Evolutionary conservation across 331 rosid species (phyloP).

Genomic region (Telfairia occidentalis): DNA sequence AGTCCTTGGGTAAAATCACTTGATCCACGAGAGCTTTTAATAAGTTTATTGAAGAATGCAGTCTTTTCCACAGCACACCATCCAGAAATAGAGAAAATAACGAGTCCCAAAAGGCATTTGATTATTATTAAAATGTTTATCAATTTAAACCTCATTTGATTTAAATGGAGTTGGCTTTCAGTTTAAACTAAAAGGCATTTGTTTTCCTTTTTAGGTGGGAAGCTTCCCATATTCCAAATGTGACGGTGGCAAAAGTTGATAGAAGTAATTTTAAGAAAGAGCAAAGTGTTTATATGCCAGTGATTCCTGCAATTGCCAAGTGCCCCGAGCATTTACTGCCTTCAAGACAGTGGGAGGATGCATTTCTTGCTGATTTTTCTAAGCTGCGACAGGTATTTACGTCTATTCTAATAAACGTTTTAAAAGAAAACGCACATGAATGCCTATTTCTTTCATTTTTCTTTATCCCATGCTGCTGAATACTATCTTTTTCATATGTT

Average conservation of each 20-base stretch:
- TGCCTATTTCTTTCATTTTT: neutral
- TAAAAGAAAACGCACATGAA: neutral
- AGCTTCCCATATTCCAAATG: slow-evolving; percentile 69
- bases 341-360: slow-evolving; percentile 69
- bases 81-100: no score
- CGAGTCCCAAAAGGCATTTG: neutral
- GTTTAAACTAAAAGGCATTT: neutral
- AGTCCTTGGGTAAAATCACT: neutral
- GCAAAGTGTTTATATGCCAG: slow-evolving; percentile 82
- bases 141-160: neutral
- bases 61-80: no score
- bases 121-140: neutral
- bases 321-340: slow-evolving; percentile 79
- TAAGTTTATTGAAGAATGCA: no score
- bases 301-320: slow-evolving; percentile 65
- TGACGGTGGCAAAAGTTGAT: slow-evolving; percentile 73
- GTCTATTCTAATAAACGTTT: slow-evolving; percentile 3
- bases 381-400: slow-evolving; percentile 51
- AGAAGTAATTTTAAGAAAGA: slow-evolving; percentile 44
- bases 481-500: neutral
- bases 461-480: neutral
- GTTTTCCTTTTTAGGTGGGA: slow-evolving; percentile 60
- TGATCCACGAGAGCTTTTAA: neutral
- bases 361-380: slow-evolving; percentile 65
- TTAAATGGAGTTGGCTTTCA: neutral